phyloP scores from a whole-genome alignment of 2,329 filamentous ascomycete species.

The Ceratocystis destructans region DNA sequence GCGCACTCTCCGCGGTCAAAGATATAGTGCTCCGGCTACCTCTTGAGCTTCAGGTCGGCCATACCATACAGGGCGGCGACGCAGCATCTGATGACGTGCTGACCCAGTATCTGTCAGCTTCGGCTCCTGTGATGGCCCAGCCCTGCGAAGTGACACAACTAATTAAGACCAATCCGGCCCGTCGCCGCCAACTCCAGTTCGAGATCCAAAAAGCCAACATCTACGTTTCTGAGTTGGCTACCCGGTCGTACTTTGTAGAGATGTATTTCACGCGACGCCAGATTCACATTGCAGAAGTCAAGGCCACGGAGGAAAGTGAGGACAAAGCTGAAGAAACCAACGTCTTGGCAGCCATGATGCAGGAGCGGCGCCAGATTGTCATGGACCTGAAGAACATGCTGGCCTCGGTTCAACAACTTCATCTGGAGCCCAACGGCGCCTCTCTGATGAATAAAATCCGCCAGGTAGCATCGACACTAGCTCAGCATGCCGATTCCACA shows the following conservation, averaged over 20 bases:
- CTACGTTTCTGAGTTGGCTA: constrained; percentile 66
- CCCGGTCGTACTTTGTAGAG: constrained; percentile 72
- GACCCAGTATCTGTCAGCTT: constrained; percentile 26
- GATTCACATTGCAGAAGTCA: constrained; percentile 35
- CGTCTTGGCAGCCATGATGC: constrained; percentile 51
- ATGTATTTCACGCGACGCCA: constrained; percentile 70
- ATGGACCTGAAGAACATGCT: constrained; percentile 64
- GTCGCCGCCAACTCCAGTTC: constrained; percentile 51
- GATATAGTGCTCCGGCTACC: constrained; percentile 54
- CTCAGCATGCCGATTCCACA: constrained; percentile 33
- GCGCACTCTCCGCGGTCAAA: constrained; percentile 58
- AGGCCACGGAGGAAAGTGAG: constrained; percentile 27
- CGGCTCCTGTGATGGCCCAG: constrained; percentile 32
- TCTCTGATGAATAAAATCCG: constrained; percentile 70
- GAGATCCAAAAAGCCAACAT: constrained; percentile 91
- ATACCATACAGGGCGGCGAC: constrained; percentile 25
- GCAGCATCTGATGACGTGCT: constrained; percentile 22
- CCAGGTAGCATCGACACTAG: constrained; percentile 65
- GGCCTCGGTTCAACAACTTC: constrained; percentile 65
- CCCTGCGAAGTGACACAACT: constrained; percentile 36
- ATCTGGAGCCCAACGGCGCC: constrained; percentile 61
- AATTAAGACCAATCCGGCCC: constrained; percentile 36
- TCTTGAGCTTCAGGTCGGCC: constrained; percentile 48
- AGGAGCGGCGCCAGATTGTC: constrained; percentile 69
- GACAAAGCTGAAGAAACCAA: constrained; percentile 31